phyloP scores from a whole-genome alignment of 75 land plant species.

The Gnetum montanum region DNA sequence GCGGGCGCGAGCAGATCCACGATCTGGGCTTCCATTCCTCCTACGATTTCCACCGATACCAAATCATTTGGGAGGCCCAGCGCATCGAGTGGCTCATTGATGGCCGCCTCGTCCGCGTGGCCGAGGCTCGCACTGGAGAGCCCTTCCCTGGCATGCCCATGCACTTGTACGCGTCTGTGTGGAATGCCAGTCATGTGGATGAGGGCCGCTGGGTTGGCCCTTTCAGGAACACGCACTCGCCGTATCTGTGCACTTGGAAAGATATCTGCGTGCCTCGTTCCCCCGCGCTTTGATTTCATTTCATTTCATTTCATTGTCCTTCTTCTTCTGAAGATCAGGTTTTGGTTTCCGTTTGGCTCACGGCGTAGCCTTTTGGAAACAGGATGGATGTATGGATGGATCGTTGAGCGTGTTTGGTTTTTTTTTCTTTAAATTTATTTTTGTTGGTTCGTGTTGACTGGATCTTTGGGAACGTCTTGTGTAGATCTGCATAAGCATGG shows the following conservation, averaged over 20 bases:
- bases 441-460: too few species aligned
- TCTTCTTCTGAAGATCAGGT: too few species aligned
- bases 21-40: conserved; percentile 54
- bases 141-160: conserved; percentile 47
- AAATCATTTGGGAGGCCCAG: conserved; percentile 34
- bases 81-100: conserved; percentile 53
- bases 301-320: too few species aligned
- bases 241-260: conserved; percentile 52
- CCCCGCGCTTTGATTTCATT: too few species aligned
- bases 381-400: too few species aligned
- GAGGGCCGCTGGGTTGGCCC: conserved; percentile 56
- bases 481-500: too few species aligned
- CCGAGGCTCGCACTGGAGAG: conserved; percentile 17
- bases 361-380: too few species aligned
- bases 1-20: conserved; percentile 46
- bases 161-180: conserved; percentile 64
- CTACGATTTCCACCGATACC: conserved; percentile 51
- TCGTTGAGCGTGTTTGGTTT: too few species aligned
- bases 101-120: conserved; percentile 29
- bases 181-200: conserved; percentile 63
- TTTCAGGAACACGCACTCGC: conserved; percentile 43
- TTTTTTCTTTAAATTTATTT: too few species aligned
- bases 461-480: too few species aligned
- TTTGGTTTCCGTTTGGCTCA: too few species aligned
- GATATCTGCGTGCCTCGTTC: conserved; percentile 47